Evolutionary conservation across 768 basidiomycete species (phyloP).

Genomic region (Peribolospora kevripleyi): DNA sequence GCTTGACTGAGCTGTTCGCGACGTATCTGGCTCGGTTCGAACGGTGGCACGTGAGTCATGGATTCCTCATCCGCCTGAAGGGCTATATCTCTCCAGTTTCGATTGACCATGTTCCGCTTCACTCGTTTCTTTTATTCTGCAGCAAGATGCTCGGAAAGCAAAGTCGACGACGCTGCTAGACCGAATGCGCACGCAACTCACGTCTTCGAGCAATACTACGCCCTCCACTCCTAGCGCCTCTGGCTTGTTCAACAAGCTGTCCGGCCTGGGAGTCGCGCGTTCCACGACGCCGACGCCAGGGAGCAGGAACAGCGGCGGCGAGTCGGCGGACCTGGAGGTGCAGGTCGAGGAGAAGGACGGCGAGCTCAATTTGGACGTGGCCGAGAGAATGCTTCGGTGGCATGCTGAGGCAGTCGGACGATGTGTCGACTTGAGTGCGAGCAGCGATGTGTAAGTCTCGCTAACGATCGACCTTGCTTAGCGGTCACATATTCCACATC

Average conservation of each 20-base stretch:
- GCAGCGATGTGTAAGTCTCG: slow-evolving; percentile 50
- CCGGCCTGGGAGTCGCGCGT: slow-evolving; percentile 30
- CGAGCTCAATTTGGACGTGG: slow-evolving; percentile 40
- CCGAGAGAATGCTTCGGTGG: slow-evolving; percentile 85
- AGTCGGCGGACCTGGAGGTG: slow-evolving; percentile 27
- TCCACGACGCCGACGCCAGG: not conserved
- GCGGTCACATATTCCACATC: too few relatives aligned
- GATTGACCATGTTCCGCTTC: not conserved
- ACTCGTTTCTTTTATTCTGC: not conserved
- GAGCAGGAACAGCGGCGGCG: slow-evolving; percentile 27
- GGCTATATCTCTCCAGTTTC: too few relatives aligned
- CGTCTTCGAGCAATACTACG: slow-evolving; percentile 1
- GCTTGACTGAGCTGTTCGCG: slow-evolving; percentile 52
- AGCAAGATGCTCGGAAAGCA: slow-evolving; percentile 32
- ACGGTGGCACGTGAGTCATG: slow-evolving; percentile 53
- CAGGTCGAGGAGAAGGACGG: slow-evolving; percentile 50
- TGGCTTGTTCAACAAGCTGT: slow-evolving; percentile 32
- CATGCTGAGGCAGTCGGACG: slow-evolving; percentile 91
- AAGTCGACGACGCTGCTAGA: slow-evolving; percentile 40
- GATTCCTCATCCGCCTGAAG: too few relatives aligned
- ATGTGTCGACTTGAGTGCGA: slow-evolving; percentile 64
- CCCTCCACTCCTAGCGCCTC: slow-evolving; percentile 6
- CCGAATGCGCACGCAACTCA: slow-evolving; percentile 70
- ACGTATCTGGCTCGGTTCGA: slow-evolving; percentile 47
- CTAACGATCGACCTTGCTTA: too few relatives aligned